Evolutionary conservation across 345 rosid genomes (phyloP).

Genomic region (Aquilaria sinensis): DNA sequence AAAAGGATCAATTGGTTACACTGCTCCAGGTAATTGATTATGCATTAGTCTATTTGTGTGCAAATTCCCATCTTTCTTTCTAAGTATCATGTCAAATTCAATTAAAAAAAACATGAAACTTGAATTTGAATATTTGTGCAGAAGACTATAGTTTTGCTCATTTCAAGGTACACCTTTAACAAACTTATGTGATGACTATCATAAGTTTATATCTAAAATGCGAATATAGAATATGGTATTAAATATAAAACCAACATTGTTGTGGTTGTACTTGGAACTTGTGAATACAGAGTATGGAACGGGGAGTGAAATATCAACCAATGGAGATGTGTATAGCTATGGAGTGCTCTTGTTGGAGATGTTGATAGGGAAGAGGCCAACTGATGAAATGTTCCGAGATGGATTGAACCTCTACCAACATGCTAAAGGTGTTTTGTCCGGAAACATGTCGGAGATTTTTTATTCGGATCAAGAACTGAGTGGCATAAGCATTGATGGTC

Average conservation of each 20-base stretch:
- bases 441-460: slow-evolving; percentile 6
- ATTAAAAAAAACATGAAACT: too few species aligned
- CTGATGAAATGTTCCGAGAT: slow-evolving; percentile 18
- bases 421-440: slow-evolving; percentile 14
- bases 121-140: too few species aligned
- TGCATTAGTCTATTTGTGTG: not conserved
- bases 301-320: slow-evolving; percentile 18
- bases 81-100: too few species aligned
- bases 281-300: slow-evolving; percentile 25
- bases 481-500: slow-evolving; percentile 1
- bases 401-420: slow-evolving; percentile 14
- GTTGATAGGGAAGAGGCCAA: slow-evolving; percentile 25
- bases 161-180: too few species aligned
- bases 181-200: too few species aligned
- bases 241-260: too few species aligned
- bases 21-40: not conserved
- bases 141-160: too few species aligned
- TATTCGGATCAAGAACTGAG: slow-evolving; percentile 16
- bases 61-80: not conserved
- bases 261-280: not conserved
- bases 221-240: too few species aligned
- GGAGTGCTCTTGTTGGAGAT: slow-evolving; percentile 28
- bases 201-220: too few species aligned
- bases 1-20: slow-evolving; percentile 4
- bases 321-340: slow-evolving; percentile 27